A percentile compares a stretch with the other conserved stretches of the same genome.
These are phyloP conservation scores for Cryphonectria naterciae DNA, from an alignment of 2,329 filamentous ascomycete species.

Conservation along the genomic window DNA sequence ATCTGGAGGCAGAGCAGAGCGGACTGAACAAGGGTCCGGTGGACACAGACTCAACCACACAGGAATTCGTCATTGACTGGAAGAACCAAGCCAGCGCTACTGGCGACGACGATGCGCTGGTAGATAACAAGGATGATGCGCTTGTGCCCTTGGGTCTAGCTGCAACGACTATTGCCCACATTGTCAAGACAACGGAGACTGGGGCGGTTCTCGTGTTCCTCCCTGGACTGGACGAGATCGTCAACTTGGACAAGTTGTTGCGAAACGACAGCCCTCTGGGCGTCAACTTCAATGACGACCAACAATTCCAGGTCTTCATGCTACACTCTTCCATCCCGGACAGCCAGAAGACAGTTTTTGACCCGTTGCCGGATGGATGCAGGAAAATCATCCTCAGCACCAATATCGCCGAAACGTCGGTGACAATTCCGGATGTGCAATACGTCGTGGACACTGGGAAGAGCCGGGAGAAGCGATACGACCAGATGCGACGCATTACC, in stretches of 20 bases:
- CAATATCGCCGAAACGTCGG: constrained; percentile 54
- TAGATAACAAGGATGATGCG: constrained; percentile 3
- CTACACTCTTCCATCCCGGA: constrained; percentile 52
- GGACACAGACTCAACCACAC: neutral
- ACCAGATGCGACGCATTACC: constrained; percentile 43
- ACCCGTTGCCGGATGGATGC: constrained; percentile 42
- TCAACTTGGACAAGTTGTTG: constrained; percentile 42
- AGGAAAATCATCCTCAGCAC: constrained; percentile 55
- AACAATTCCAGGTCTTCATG: constrained; percentile 47
- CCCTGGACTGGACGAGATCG: constrained; percentile 39
- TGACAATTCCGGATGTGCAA: constrained; percentile 56
- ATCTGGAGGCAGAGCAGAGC: constrained; percentile 1
- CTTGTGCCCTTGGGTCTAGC: constrained; percentile 46
- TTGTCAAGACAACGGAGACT: constrained; percentile 45
- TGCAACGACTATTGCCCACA: constrained; percentile 48
- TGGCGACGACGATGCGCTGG: neutral
- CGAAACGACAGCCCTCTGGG: constrained; percentile 38
- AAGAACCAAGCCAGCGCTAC: neutral
- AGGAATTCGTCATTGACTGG: constrained; percentile 15
- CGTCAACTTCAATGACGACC: constrained; percentile 45
- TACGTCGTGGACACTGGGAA: constrained; percentile 54
- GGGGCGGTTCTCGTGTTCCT: constrained; percentile 55
- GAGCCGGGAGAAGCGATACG: constrained; percentile 43
- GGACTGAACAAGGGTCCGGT: neutral
- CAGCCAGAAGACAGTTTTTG: constrained; percentile 46